Percentiles rank a stretch among this genome's conserved stretches.
phyloP scores from a whole-genome alignment of 2,329 filamentous ascomycete genomes.

The Penicillium sp. region DNA sequence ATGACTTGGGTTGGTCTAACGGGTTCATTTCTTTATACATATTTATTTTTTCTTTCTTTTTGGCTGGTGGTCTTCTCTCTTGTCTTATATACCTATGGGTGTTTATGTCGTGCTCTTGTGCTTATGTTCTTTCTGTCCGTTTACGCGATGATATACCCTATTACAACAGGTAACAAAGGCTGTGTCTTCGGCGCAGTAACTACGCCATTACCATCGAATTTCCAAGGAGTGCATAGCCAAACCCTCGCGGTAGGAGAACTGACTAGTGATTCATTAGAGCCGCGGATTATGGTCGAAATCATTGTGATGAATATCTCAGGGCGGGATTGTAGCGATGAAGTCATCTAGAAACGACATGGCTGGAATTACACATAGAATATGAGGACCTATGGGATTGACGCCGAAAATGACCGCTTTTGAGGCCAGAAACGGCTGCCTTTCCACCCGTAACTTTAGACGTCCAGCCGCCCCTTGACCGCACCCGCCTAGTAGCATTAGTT shows the following conservation, averaged over 20 bases:
- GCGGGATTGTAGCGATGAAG: too few relatives aligned
- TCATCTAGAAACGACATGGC: not conserved
- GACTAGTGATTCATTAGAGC: too few relatives aligned
- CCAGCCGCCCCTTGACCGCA: too few relatives aligned
- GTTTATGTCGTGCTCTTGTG: not conserved
- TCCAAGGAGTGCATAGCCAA: not conserved
- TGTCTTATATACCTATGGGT: not conserved
- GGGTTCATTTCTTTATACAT: not conserved
- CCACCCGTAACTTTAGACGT: too few relatives aligned
- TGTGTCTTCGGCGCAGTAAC: not conserved
- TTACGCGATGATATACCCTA: slow-evolving; percentile 4
- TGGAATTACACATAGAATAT: not conserved
- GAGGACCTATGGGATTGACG: too few relatives aligned
- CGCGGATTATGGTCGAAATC: not conserved
- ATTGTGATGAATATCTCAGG: too few relatives aligned
- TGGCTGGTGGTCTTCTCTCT: not conserved
- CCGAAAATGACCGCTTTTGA: too few relatives aligned
- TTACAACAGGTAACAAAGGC: not conserved
- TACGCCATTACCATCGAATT: not conserved
- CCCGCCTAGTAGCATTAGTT: too few relatives aligned
- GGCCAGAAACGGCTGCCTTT: too few relatives aligned
- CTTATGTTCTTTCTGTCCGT: not conserved
- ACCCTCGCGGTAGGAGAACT: not conserved
- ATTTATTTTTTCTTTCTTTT: not conserved
- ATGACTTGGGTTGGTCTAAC: not conserved